Base-by-base conservation (phyloP, 2,329 filamentous ascomycete species). In the Ophiocordyceps robertsii region DNA sequence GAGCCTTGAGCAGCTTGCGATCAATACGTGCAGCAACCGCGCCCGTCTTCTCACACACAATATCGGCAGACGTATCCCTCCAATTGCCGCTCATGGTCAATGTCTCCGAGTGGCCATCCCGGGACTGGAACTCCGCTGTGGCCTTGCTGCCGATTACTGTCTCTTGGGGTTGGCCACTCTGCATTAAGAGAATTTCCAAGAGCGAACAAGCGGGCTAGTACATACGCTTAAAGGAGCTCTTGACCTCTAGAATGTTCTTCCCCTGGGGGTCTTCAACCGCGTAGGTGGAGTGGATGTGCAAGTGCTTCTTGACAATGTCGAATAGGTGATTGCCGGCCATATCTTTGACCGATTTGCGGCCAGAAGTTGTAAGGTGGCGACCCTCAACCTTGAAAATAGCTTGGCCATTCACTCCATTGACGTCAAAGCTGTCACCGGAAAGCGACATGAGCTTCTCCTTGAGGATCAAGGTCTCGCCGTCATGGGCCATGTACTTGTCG, bases 361-460 rank as follows among this genome's bases (percentile, higher is more conserved):
- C 66, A 2, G 68, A 71, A 3, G 79, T 53, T 11, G 69, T 67
- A 49, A 76, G 51, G 46, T 68, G 53, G 43, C 72, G 71, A 49
- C 75, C 77, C 47, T 77, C 61, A 37, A 80, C 70, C 47, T 69
- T 68, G 47, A 81, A 58, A 29, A 81, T 51, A 0, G 72, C 66
- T 19, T 66, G 61, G 19, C 75, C 75, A 45, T 67, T 69, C 37
- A 67, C 59, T 6, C 72, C 68, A 42, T 68, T 71, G 57, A 84
- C 72, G 48, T 74, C 72, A 60, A 82, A 84, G 56, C 69, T 75
- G 60, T 83, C 77, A 44, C 77, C 76, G 1, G 70, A 70, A 9
- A 81, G 60, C 3, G 77, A 80, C 44, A 79, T 56, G 16, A 80
- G 64, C 50, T 76, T 77, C 52, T 83, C 77, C 50, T 70, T 74